Base-by-base conservation (phyloP, 2,329 filamentous ascomycete species). In the Byssothecium circinans region DNA sequence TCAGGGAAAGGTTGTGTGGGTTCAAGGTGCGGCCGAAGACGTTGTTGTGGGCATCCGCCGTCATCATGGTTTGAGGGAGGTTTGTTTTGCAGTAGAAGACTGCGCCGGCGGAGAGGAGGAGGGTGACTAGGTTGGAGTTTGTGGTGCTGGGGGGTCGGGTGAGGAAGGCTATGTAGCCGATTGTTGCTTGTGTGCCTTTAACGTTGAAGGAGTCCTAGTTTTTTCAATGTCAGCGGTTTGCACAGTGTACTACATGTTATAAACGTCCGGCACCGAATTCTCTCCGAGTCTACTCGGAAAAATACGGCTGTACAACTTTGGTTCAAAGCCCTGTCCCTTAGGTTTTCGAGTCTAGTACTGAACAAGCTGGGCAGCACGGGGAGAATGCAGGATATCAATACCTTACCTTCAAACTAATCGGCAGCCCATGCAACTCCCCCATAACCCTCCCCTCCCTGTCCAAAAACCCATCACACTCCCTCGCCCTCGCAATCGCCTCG, bases 11-110 rank as follows among this genome's bases (percentile, higher is more conserved):
- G 49, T 86, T 87, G 47, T 79, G 73, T 0, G 86, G 85, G 58
- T 87, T 88, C 2, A 86, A 69, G 0, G 81, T 82, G 27, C 81
- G 76, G 1, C 84, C 84, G 47, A 83, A 83, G 17, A 86, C 60
- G 57, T 85, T 79, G 63, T 84, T 86, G 33, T 80, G 75, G 4
- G 76, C 79, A 60, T 87, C 84, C 11, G 62, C 65, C 1, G 62
- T 69, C 65, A 64, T 72, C 33, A 82, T 71, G 1, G 75, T 75
- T 51, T 78, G 74, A 0, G 79, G 78, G 3, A 81, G 60, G 49
- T 80, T 81, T 2, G 79, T 80, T 61, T 81, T 81, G 52, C 74
- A 72, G 52, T 80, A 79, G 35, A 79, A 68, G 18, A 81, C 75
- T 1, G 78, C 78, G 2, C 78, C 78, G 3, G 70, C 60, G 0